A percentile compares a stretch with the other conserved stretches of the same genome.
Evolutionary conservation across 2,329 filamentous ascomycete species (phyloP).

Genomic region (Talaromyces sp.): DNA sequence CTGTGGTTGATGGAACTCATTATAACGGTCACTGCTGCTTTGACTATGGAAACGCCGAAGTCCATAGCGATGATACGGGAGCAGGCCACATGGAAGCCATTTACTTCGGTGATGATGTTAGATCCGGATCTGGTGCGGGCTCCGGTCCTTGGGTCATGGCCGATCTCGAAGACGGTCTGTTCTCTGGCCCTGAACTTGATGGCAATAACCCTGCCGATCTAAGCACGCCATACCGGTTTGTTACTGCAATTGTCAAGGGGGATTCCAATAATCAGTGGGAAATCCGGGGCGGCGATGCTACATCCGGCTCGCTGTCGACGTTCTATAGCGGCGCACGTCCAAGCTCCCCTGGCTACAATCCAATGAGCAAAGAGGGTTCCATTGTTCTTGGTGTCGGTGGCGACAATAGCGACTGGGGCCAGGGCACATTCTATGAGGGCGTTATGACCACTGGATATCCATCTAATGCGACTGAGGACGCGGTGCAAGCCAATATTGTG

Average conservation of each 20-base stretch:
- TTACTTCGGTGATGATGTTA: constrained; percentile 53
- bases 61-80: constrained; percentile 48
- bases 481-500: constrained; percentile 56
- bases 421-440: constrained; percentile 62
- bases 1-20: constrained; percentile 28
- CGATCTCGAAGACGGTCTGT: constrained; percentile 62
- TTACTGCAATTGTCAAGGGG: constrained; percentile 55
- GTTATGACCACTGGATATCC: constrained; percentile 60
- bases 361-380: constrained; percentile 60
- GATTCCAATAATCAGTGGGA: constrained; percentile 52
- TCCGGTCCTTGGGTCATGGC: constrained; percentile 63
- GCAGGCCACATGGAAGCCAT: constrained; percentile 64
- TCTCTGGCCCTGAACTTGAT: constrained; percentile 46
- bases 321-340: constrained; percentile 56
- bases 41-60: constrained; percentile 51
- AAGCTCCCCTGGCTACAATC: constrained; percentile 48
- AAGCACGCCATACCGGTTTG: constrained; percentile 49
- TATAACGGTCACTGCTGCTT: constrained; percentile 19
- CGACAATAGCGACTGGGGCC: constrained; percentile 54
- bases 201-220: constrained; percentile 48
- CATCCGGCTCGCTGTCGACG: constrained; percentile 50
- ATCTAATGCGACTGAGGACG: constrained; percentile 51
- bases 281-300: constrained; percentile 53
- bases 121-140: constrained; percentile 56
- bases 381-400: constrained; percentile 66